Base-by-base conservation (phyloP, 768 basidiomycete genomes). In the Lactifluus echinatus region DNA sequence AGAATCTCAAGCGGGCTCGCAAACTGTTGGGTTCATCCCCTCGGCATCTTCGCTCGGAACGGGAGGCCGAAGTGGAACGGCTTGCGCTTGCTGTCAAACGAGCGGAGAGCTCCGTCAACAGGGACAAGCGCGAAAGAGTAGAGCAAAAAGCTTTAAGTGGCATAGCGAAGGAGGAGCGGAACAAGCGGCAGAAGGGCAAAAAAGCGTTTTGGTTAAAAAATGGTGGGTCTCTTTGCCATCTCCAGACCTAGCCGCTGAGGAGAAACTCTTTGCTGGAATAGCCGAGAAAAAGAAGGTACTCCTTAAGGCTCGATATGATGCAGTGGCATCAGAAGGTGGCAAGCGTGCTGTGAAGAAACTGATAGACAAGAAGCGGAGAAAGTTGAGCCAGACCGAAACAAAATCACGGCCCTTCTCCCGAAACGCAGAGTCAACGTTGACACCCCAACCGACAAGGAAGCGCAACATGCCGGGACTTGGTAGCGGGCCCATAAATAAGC, bases 311-410 rank as follows among this genome's bases (percentile, higher is more conserved):
- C 79, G 85, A 56, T 90, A 88, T 67, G 85, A 93, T 24, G 86
- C 86, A 7, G 76, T 93, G 42, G 84, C 87, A 4, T 77, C 78
- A 17, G 74, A 79, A 55, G 93, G 92, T 4, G 93, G 94, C 8
- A 83, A 81, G 62, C 72, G 76, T 3, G 90, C 91, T 0, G 88
- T 94, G 51, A 89, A 87, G 67, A 93, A 87, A 70, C 89, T 82
- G 5, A 83, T 95, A 28, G 89, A 89, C 64, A 94, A 89, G 78
- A 93, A 84, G 69, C 84, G 89, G 71, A 89, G 82, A 70, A 95
- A 93, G 75, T 74, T 85, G 19, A 78, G 79, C 50, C 89, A 92
- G 70, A 93, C 88, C 70, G 93, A 95, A 75, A 95, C 94, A 72
- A 87, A 81, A 65, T 84, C 79, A 55, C 75, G 91, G 52, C 93